Conservation (phyloP, 495 filamentous ascomycete genomes). For the Bathelium albidoporum region DNA sequence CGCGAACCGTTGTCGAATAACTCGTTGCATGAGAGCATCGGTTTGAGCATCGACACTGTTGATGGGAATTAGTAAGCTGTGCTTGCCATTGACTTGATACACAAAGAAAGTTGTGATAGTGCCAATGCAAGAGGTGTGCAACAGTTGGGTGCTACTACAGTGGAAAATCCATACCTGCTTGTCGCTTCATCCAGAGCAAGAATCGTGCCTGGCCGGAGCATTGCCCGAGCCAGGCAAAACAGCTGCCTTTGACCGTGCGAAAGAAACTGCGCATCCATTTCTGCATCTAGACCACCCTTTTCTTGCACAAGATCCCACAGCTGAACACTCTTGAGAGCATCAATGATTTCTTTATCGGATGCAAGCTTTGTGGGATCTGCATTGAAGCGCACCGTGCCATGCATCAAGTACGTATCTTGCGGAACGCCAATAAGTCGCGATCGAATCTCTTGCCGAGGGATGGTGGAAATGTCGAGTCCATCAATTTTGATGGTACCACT, state of each 20-base stretch:
- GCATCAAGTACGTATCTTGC: slow-evolving; percentile 49
- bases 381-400: slow-evolving; percentile 72
- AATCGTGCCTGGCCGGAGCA: slow-evolving; percentile 27
- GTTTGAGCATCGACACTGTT: slow-evolving; percentile 43
- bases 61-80: neutral
- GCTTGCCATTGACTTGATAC: neutral
- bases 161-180: slow-evolving; percentile 26
- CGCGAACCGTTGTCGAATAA: slow-evolving; percentile 32
- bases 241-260: slow-evolving; percentile 40
- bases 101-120: neutral
- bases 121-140: neutral
- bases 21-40: slow-evolving; percentile 41
- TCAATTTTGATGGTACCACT: slow-evolving; percentile 6
- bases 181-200: slow-evolving; percentile 41
- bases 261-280: slow-evolving; percentile 29
- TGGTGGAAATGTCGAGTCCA: slow-evolving; percentile 7
- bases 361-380: slow-evolving; percentile 62
- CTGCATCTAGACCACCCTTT: slow-evolving; percentile 34
- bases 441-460: slow-evolving; percentile 6
- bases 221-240: slow-evolving; percentile 38
- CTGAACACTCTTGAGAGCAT: slow-evolving; percentile 68
- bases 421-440: slow-evolving; percentile 26
- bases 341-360: slow-evolving; percentile 54
- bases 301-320: slow-evolving; percentile 38
- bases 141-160: neutral